Evolutionary conservation across 306 rosid genomes (phyloP).

Genomic region (Fagus sylvatica): DNA sequence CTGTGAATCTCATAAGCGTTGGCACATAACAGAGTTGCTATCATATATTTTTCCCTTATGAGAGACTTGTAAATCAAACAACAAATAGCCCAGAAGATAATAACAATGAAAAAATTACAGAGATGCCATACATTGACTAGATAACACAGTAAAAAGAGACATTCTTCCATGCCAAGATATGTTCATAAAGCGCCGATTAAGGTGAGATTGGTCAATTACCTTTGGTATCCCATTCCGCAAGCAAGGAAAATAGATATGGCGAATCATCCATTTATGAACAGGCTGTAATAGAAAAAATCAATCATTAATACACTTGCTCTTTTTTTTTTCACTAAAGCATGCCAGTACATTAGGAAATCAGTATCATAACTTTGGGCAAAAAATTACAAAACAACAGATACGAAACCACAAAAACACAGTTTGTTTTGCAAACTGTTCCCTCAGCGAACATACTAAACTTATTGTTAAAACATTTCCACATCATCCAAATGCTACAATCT

Average conservation of each 20-base stretch:
- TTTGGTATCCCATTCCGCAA: constrained; percentile 73
- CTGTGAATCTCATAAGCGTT: too few relatives aligned
- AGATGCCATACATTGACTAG: not conserved
- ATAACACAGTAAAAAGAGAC: not conserved
- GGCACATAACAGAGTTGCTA: not conserved
- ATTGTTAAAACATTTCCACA: not conserved
- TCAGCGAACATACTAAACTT: not conserved
- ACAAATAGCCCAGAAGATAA: not conserved
- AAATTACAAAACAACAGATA: not conserved
- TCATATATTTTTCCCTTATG: not conserved
- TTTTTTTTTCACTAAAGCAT: not conserved
- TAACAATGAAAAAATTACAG: not conserved
- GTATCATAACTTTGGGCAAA: not conserved
- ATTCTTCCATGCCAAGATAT: not conserved
- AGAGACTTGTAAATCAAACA: not conserved
- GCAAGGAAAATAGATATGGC: constrained; percentile 93
- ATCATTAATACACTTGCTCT: constrained; percentile 21
- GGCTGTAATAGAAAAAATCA: constrained; percentile 58
- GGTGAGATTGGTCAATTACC: constrained; percentile 46
- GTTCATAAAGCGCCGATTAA: not conserved
- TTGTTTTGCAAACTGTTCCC: not conserved
- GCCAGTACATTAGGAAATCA: not conserved
- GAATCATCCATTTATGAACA: constrained; percentile 98
- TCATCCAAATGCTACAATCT: not conserved
- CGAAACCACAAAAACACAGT: not conserved